Conservation (phyloP, 1,284 basidiomycete genomes). For the Ustilago nuda region DNA sequence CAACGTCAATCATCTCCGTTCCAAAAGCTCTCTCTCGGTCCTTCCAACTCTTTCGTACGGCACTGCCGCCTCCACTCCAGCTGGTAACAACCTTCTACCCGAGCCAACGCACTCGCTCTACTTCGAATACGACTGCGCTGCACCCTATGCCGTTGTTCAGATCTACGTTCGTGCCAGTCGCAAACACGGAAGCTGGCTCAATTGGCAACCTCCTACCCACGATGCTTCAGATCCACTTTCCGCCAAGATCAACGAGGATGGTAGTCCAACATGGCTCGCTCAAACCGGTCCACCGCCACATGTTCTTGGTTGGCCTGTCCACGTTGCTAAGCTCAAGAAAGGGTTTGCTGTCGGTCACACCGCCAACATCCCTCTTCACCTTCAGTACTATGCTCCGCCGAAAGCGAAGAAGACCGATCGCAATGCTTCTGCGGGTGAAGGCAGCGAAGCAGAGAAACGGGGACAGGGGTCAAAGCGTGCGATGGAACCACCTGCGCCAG, state of each 20-base stretch:
- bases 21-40: constrained; percentile 30
- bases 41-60: constrained; percentile 38
- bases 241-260: constrained; percentile 9
- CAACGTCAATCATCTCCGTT: constrained; percentile 37
- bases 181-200: constrained; percentile 64
- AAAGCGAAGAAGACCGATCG: constrained; percentile 22
- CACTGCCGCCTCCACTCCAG: constrained; percentile 5
- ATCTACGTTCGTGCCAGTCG: constrained; percentile 62
- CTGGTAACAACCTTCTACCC: constrained; percentile 20
- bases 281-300: constrained; percentile 58
- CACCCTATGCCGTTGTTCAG: constrained; percentile 58
- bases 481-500: constrained; percentile 29
- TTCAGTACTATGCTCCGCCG: constrained; percentile 58
- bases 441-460: constrained; percentile 15
- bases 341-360: constrained; percentile 52
- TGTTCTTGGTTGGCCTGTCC: constrained; percentile 62
- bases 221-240: constrained; percentile 20
- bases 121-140: constrained; percentile 65
- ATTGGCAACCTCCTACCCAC: constrained; percentile 19
- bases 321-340: constrained; percentile 49
- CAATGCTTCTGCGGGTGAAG: constrained; percentile 1
- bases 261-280: constrained; percentile 25
- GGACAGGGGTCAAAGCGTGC: constrained; percentile 10
- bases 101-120: constrained; percentile 56
- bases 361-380: constrained; percentile 40